phyloP scores from a whole-genome alignment of 352 stramenopile genomes.

The Saprolegnia parasitica region DNA sequence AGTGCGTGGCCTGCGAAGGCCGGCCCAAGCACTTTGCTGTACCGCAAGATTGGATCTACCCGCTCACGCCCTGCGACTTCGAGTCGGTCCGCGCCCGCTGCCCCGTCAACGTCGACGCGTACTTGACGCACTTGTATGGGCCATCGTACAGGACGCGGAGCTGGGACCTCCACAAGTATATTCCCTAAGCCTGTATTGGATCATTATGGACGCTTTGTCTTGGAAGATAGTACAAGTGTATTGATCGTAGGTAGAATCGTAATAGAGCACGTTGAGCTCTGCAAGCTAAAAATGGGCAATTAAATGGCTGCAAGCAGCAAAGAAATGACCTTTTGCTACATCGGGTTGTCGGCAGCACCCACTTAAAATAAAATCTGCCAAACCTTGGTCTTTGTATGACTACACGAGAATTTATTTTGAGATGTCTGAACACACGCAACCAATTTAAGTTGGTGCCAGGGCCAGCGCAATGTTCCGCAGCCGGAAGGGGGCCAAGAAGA shows the following conservation, averaged over 20 bases:
- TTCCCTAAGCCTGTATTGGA: neutral
- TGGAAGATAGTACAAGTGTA: too few species aligned
- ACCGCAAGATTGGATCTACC: slow-evolving; percentile 6
- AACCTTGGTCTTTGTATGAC: too few species aligned
- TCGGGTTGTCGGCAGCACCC: too few species aligned
- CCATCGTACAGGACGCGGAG: neutral
- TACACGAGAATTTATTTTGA: neutral
- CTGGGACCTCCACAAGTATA: neutral
- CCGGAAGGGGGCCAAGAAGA: slow-evolving; percentile 7
- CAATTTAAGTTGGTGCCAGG: neutral
- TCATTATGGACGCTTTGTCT: too few species aligned
- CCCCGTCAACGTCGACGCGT: neutral
- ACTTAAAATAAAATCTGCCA: too few species aligned
- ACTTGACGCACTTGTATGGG: slow-evolving; percentile 3
- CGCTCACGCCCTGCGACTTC: neutral
- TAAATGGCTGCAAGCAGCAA: too few species aligned
- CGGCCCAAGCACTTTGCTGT: neutral
- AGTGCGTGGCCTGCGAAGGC: neutral
- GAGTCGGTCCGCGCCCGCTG: neutral
- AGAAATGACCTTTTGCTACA: too few species aligned
- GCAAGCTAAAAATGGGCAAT: too few species aligned
- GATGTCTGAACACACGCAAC: neutral
- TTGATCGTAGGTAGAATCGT: too few species aligned
- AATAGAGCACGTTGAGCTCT: too few species aligned
- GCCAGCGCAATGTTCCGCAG: slow-evolving; percentile 8